phyloP scores from a whole-genome alignment of 331 rosid species.

The Pyrus hybrid region DNA sequence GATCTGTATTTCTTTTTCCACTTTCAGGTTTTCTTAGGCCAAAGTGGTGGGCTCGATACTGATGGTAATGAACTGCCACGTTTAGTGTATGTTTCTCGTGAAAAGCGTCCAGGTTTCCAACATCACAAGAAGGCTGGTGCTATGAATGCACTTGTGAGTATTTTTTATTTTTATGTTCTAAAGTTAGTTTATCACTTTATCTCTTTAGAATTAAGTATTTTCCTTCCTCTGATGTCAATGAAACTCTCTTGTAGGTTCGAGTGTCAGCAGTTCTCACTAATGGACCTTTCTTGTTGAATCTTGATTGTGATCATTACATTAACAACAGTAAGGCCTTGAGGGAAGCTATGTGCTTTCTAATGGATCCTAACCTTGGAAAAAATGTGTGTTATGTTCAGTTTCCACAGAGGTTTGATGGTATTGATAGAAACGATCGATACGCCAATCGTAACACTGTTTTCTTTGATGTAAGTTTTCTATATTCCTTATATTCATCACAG shows the following conservation, averaged over 20 bases:
- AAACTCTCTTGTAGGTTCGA: constrained; percentile 64
- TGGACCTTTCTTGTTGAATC: constrained; percentile 97
- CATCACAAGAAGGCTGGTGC: constrained; percentile 99
- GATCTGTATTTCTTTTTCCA: neutral
- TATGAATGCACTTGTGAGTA: constrained; percentile 95
- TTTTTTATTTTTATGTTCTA: neutral
- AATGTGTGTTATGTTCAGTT: constrained; percentile 93
- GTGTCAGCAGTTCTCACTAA: constrained; percentile 97
- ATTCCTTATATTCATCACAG: neutral
- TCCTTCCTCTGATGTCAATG: constrained; percentile 2
- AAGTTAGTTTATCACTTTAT: neutral
- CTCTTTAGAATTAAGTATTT: neutral
- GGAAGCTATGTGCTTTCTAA: constrained; percentile 97
- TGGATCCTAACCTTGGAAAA: constrained; percentile 98
- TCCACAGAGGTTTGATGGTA: constrained; percentile 98
- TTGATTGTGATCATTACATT: constrained; percentile 98
- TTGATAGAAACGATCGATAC: constrained; percentile 89
- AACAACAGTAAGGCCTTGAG: constrained; percentile 97
- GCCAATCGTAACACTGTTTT: constrained; percentile 96
- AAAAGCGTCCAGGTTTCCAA: constrained; percentile 71
- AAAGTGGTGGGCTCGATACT: constrained; percentile 90
- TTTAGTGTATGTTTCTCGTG: constrained; percentile 50
- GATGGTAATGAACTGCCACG: constrained; percentile 97
- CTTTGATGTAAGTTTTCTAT: constrained; percentile 73
- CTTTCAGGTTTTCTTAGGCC: constrained; percentile 94